A percentile compares a stretch with the other conserved stretches of the same genome.
Conservation (phyloP, 306 rosid genomes). For the Castanea crenata region DNA sequence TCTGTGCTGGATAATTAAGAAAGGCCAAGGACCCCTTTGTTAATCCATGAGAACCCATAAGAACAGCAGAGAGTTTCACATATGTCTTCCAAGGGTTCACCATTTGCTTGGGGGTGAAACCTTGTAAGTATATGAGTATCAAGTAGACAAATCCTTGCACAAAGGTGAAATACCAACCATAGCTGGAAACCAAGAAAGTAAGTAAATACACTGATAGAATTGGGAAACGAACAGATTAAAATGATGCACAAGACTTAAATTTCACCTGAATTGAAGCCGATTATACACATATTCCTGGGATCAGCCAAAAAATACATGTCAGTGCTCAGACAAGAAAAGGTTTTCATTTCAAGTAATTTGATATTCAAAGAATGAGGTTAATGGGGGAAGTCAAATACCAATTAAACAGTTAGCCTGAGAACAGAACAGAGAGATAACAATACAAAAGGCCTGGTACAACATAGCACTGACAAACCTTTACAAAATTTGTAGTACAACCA, state of each 20-base stretch:
- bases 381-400: neutral
- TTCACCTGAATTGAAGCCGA: constrained; percentile 57
- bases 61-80: constrained; percentile 62
- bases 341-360: neutral
- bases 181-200: constrained; percentile 33
- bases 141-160: constrained; percentile 66
- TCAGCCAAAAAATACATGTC: neutral
- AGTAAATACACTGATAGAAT: neutral
- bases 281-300: constrained; percentile 63
- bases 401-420: neutral
- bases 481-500: neutral
- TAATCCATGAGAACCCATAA: constrained; percentile 71
- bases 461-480: neutral
- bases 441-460: neutral
- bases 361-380: neutral
- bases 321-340: neutral
- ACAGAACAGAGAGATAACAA: neutral
- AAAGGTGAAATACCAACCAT: constrained; percentile 71
- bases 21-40: constrained; percentile 66
- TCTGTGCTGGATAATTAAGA: constrained; percentile 67
- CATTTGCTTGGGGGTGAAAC: constrained; percentile 57
- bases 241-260: neutral
- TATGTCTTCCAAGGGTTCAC: constrained; percentile 65
- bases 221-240: neutral
- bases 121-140: constrained; percentile 46